Conservation (phyloP, 2,329 filamentous ascomycete genomes). For the Ophiostoma ips region DNA sequence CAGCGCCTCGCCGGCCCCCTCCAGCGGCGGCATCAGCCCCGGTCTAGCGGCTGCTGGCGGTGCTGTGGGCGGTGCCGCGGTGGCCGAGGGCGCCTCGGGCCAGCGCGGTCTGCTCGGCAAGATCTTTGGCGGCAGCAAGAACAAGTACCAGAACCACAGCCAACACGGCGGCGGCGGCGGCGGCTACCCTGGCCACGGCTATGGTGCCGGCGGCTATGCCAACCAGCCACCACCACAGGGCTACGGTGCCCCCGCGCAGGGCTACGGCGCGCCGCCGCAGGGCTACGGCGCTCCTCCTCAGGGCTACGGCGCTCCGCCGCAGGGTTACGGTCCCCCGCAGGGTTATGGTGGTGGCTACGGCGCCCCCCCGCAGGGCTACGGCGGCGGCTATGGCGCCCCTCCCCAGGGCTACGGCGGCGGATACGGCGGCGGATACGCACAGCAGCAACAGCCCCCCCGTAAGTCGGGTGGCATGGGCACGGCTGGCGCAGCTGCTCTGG, state of each 20-base stretch:
- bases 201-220: conserved; percentile 17
- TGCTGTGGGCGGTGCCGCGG: conserved; percentile 19
- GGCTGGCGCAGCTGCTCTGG: conserved; percentile 60
- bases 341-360: conserved; percentile 13
- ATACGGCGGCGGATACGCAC: conserved; percentile 15
- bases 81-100: conserved; percentile 19
- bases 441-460: conserved; percentile 23
- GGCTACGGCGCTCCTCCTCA: conserved; percentile 15
- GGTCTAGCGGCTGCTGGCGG: conserved; percentile 23
- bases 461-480: conserved; percentile 43
- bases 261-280: conserved; percentile 18
- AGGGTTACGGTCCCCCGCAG: conserved; percentile 11
- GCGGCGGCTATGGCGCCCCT: conserved; percentile 8
- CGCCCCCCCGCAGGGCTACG: conserved; percentile 19
- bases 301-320: conserved; percentile 18
- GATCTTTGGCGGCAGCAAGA: conserved; percentile 32
- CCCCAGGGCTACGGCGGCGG: conserved; percentile 14
- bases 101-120: conserved; percentile 38
- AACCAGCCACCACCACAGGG: conserved; percentile 19
- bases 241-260: conserved; percentile 20
- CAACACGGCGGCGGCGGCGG: not conserved
- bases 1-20: not conserved
- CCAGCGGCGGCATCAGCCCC: not conserved
- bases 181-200: conserved; percentile 18
- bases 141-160: not conserved